Conservation (phyloP, 768 basidiomycete species). For the Mycena haematopus region DNA sequence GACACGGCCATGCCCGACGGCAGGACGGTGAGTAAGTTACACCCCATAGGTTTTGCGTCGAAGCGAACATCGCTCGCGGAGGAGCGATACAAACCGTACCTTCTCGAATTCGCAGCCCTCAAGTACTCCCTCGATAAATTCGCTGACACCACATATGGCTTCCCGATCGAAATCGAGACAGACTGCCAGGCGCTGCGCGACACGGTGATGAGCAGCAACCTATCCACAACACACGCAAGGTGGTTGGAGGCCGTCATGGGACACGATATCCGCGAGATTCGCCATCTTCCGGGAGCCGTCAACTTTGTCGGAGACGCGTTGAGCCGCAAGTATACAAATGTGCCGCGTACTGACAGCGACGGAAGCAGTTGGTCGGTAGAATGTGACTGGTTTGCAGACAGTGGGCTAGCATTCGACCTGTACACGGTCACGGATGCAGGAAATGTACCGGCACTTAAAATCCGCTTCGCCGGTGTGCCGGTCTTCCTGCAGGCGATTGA, state of each 20-base stretch:
- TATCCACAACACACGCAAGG: slow-evolving; percentile 32
- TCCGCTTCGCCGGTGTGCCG: slow-evolving; percentile 26
- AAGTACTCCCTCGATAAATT: slow-evolving; percentile 31
- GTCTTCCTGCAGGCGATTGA: slow-evolving; percentile 25
- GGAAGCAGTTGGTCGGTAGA: slow-evolving; percentile 33
- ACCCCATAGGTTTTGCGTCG: slow-evolving; percentile 43
- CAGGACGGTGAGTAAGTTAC: slow-evolving; percentile 30
- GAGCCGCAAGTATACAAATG: slow-evolving; percentile 30
- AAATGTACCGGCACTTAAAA: slow-evolving; percentile 14
- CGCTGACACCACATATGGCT: slow-evolving; percentile 34
- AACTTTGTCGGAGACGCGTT: slow-evolving; percentile 35
- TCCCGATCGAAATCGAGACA: slow-evolving; percentile 30
- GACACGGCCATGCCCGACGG: slow-evolving; percentile 24
- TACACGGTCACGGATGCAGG: background rate
- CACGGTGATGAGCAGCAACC: slow-evolving; percentile 30
- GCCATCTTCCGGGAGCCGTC: slow-evolving; percentile 32
- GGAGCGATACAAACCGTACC: slow-evolving; percentile 40
- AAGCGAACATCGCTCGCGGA: slow-evolving; percentile 42
- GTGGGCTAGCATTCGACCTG: slow-evolving; percentile 15
- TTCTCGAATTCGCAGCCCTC: slow-evolving; percentile 41
- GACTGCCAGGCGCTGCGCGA: slow-evolving; percentile 33
- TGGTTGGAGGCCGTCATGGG: slow-evolving; percentile 39
- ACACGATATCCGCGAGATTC: slow-evolving; percentile 32
- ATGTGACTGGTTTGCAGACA: slow-evolving; percentile 36
- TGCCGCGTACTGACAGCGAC: slow-evolving; percentile 7